Evolutionary conservation across 2,329 filamentous ascomycete species (phyloP), one percentile per base, ranked within the genome.

Genomic region (Sclerotinia nivalis): DNA sequence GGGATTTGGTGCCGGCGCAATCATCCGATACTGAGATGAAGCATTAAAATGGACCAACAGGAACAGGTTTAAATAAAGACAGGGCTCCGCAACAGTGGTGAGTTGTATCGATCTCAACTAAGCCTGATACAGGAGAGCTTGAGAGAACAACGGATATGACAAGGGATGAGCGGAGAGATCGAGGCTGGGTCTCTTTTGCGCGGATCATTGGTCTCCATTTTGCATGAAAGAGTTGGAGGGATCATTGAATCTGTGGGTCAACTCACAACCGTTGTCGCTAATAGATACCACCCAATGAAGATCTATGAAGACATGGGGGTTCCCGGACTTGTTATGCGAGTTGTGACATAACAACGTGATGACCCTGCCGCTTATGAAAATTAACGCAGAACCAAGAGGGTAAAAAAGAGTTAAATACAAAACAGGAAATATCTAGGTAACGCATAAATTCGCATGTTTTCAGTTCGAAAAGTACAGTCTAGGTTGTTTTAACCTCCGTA

Each of bases 1-100:
- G 71, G 70, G 69, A 68, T 71, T 69, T 73, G 70, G 62, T 77
- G 72, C 75, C 74, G 75, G 74, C 73, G 75, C 72, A 76, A 74
- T 77, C 76, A 76, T 77, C 76, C 76, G 76, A 77, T 76, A 72
- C 73, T 74, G 71, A 74, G 73, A 76, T 73, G 73, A 76, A 74
- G 75, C 74, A 76, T 69, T 71, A 72, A 54, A 72, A 72, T 68
- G 69, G 68, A 69, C 73, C 73, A 74, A 73, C 70, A 71, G 70
- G 71, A 72, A 68, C 49, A 69, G 61, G 69, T 68, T 56, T 70
- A 69, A 65, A 69, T 28, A 54, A 67, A 68, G 72, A 67, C 72
- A 73, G 70, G 70, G 73, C 72, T 68, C 64, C 65, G 70, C 66
- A 70, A 70, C 49, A 73, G 74, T 70, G 72, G 73, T 76, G 73